Base-by-base conservation (phyloP, 805 yeast genomes). In the Hermanozyma aechmeae region DNA sequence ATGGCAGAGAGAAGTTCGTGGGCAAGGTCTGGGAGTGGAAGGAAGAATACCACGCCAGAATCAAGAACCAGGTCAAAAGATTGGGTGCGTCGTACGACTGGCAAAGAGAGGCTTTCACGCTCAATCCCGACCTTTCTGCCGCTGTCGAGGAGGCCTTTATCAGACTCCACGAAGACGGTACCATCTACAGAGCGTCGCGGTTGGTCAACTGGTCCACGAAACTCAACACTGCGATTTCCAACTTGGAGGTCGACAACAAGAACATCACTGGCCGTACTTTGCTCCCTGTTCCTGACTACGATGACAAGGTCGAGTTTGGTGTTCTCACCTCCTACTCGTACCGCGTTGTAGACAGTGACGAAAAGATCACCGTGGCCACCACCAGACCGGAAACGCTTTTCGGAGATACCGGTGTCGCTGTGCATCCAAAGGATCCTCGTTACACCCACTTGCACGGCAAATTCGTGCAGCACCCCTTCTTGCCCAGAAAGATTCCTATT, bases 301-400 rank as follows among this genome's bases (percentile, higher is more conserved):
- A 79, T 25, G 75, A 81, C 46, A 81, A 81, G 51, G 76, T 92
- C 36, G 97, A 92, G 61, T 89, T 92, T 59, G 98, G 98, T 70
- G 95, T 83, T 13, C 68, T 92, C 51, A 92, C 97, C n/a, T 83
- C 94, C 14, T 85, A 85, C 55, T 93, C 95, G 13, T 92, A 92
- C 56, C 81, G 75, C 36, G 86, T 92, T 36, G 89, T 79, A 35
- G 82, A 66, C 27, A 76, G 87, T 11, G 89, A 81, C 39, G 98
- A 92, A 62, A 80, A 71, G 58, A 50, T 92, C 30, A 67, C 89
- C 33, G 95, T 92, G 41, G 98, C 98, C 20, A 92, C 98, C 28
- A 92, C 98, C 23, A 89, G 98, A 75, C 98, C 98, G 24, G 98
- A 92, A 65, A 92, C 98, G 35, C 61, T 92, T 43, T 89, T 92